phyloP scores from a whole-genome alignment of 306 rosid species.

The Luffa acutangula region DNA sequence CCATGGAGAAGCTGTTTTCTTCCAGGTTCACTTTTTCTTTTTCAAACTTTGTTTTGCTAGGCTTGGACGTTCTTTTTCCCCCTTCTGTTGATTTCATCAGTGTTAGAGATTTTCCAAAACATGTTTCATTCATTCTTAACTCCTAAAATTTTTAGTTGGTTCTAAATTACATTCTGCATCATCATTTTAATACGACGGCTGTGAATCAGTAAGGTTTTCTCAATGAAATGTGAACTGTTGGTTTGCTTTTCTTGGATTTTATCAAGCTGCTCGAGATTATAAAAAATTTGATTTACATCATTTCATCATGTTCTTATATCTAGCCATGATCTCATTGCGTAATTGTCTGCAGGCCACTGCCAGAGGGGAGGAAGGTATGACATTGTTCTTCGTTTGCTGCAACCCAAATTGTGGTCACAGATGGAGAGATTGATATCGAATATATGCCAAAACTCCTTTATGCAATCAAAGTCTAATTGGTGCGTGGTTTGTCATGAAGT shows the following conservation, averaged over 20 bases:
- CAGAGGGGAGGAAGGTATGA: conserved; percentile 75
- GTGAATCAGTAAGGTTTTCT: neutral
- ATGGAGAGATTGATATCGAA: conserved; percentile 44
- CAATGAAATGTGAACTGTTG: neutral
- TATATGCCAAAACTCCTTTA: neutral
- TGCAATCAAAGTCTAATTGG: neutral
- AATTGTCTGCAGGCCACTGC: conserved; percentile 42
- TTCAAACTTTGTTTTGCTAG: neutral
- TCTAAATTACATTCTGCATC: neutral
- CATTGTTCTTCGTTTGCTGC: conserved; percentile 76
- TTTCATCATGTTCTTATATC: neutral
- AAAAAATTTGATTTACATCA: neutral
- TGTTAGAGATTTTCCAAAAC: neutral
- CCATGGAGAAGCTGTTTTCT: conserved; percentile 98
- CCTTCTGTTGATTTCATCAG: neutral
- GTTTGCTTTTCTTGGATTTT: neutral
- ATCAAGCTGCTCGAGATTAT: neutral
- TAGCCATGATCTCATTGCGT: neutral
- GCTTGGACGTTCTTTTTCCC: neutral
- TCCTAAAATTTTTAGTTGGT: neutral
- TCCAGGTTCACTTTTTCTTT: conserved; percentile 47
- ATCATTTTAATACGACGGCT: neutral
- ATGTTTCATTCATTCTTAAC: neutral
- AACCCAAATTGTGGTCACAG: conserved; percentile 64
- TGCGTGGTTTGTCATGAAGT: neutral